Evolutionary conservation across 345 rosid species (phyloP).

Genomic region (Corchorus capsularis): DNA sequence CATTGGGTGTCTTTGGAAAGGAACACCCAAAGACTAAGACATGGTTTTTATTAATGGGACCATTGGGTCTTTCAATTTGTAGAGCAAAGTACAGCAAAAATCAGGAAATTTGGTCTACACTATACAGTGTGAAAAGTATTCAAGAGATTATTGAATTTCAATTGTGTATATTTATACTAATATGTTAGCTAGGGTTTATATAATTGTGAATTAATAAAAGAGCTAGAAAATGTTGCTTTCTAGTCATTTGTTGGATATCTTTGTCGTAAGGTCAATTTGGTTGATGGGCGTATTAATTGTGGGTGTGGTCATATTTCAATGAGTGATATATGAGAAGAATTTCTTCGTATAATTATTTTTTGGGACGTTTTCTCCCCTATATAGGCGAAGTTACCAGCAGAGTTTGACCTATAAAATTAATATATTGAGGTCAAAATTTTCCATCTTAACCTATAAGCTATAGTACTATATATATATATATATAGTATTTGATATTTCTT

Average conservation of each 20-base stretch:
- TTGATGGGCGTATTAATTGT: constrained; percentile 6
- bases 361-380: neutral
- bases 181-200: neutral
- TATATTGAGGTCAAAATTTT: neutral
- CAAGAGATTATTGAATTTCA: neutral
- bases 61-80: neutral
- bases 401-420: neutral
- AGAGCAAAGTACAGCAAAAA: neutral
- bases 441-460: no score
- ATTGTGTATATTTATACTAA: neutral
- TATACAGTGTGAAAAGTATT: neutral
- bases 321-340: no score
- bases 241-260: constrained; percentile 8
- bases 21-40: constrained; percentile 16
- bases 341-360: neutral
- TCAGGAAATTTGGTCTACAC: neutral
- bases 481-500: no score
- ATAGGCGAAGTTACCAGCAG: neutral
- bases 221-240: constrained; percentile 6
- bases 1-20: constrained; percentile 1
- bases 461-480: no score
- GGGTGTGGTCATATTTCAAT: neutral
- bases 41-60: constrained; percentile 18
- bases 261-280: neutral
- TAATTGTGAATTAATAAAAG: neutral